Conservation (phyloP, 352 stramenopile genomes). For the Pythium folliculosum region DNA sequence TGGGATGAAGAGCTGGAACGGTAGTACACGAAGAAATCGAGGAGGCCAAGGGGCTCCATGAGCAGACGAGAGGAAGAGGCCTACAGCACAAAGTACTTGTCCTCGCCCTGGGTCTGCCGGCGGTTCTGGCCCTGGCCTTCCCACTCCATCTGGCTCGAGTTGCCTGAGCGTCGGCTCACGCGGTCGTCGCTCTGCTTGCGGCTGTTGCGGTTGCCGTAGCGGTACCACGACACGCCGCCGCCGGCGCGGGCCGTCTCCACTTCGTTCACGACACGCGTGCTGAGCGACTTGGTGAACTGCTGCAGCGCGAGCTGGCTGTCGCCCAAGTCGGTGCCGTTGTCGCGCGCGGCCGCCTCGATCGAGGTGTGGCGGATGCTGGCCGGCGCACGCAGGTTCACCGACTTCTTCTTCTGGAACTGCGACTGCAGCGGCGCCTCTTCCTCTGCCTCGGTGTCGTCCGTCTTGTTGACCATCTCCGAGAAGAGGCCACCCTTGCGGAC, state of each 20-base stretch:
- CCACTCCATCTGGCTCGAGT: constrained; percentile 61
- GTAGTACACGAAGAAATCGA: constrained; percentile 6
- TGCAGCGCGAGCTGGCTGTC: constrained; percentile 69
- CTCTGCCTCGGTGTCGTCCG: constrained; percentile 55
- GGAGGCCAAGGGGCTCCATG: too few species aligned
- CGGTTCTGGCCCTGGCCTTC: constrained; percentile 28
- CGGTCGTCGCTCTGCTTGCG: constrained; percentile 59
- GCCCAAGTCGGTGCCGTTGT: constrained; percentile 15
- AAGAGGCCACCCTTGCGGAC: constrained; percentile 74
- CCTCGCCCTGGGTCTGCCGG: constrained; percentile 46
- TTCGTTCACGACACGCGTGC: constrained; percentile 71
- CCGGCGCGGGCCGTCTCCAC: constrained; percentile 41
- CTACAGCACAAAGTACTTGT: constrained; percentile 89
- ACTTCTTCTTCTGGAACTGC: constrained; percentile 28
- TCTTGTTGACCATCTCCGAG: constrained; percentile 86
- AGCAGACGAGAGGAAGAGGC: background rate
- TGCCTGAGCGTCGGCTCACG: constrained; percentile 62
- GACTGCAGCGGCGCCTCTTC: constrained; percentile 26
- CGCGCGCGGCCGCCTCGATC: constrained; percentile 10
- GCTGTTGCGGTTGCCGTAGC: constrained; percentile 71
- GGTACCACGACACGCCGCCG: constrained; percentile 67
- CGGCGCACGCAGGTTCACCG: constrained; percentile 5
- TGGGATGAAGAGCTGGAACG: background rate
- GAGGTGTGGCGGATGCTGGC: constrained; percentile 17
- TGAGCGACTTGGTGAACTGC: constrained; percentile 84